phyloP scores from a whole-genome alignment of 371 early-diverging fungal species.

The Gilbertella persicaria region DNA sequence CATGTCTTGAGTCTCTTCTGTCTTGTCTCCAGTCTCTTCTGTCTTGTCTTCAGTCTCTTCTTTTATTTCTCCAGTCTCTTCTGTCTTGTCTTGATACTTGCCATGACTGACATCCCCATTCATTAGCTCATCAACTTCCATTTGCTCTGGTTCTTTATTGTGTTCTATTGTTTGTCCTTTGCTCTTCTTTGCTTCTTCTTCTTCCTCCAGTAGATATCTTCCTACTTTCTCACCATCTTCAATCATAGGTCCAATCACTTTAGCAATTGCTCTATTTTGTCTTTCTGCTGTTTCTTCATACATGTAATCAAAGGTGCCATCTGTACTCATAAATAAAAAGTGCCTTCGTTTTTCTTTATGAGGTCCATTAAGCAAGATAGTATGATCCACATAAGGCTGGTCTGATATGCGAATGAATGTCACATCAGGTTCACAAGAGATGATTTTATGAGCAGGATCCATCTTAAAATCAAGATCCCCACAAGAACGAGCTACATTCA shows the following conservation, averaged over 20 bases:
- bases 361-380: slow-evolving; percentile 24
- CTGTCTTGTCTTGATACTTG: background rate
- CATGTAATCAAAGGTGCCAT: slow-evolving; percentile 55
- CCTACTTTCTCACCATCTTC: slow-evolving; percentile 56
- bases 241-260: slow-evolving; percentile 47
- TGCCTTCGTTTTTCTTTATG: slow-evolving; percentile 41
- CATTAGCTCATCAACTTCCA: background rate
- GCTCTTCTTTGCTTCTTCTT: slow-evolving; percentile 26
- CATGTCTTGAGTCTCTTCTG: background rate
- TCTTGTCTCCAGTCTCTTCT: background rate
- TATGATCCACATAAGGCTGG: slow-evolving; percentile 15
- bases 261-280: slow-evolving; percentile 51
- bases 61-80: background rate
- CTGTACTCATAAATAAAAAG: slow-evolving; percentile 53
- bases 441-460: slow-evolving; percentile 53
- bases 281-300: slow-evolving; percentile 52
- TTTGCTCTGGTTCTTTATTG: slow-evolving; percentile 1
- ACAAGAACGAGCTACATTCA: slow-evolving; percentile 65
- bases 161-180: slow-evolving; percentile 41
- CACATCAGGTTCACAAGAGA: slow-evolving; percentile 63
- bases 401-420: slow-evolving; percentile 54
- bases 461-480: slow-evolving; percentile 70
- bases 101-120: background rate
- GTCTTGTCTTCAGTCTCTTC: slow-evolving; percentile 6
- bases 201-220: slow-evolving; percentile 36